Evolutionary conservation across 345 rosid species (phyloP), one percentile per base, ranked within the genome.

Genomic region (Melastoma malabathricum): DNA sequence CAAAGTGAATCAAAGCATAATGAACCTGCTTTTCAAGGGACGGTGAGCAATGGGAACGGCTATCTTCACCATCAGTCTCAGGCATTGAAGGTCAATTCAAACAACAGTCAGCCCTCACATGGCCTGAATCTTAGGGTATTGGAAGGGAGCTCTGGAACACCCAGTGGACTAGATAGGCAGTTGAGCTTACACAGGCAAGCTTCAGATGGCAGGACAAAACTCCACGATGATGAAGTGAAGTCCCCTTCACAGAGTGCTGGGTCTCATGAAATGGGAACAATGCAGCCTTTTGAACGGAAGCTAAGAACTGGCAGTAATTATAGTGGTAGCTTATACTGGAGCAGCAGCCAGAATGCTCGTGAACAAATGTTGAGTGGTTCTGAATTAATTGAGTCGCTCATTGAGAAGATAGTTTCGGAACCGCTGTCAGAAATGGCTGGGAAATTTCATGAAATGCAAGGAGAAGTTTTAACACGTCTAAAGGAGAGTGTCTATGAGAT

Each of bases 401-500:
- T 82, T 23, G 65, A 72, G 64, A 78, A 75, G 71, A 80, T 92
- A 47, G 69, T 87, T 58, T 73, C 79, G 3, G 95, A 84, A 62
- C 85, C 96, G 46, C 57, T 84, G 60, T 75, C 72, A 64, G 77
- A 72, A 45, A 82, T 81, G 87, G 80, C 95, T 44, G 66, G 75
- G 75, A 84, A 72, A 62, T 80, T 87, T 65, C 74, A 70, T 55
- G 96, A 84, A 65, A 87, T 84, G 93, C 73, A 82, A 25, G 71
- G 69, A 53, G 82, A 82, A 54, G 79, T 81, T 49, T 48, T 74
- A 51, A 55, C 72, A 47, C 62, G 72, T 52, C 45, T 87, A n/a
- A 92, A 87, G 73, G 96, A 92, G 56, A 74, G 75, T 62, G 81
- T 84, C 50, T 70, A 74, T 38, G 89, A 82, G 62, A 64, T 84